Conservation (phyloP, 2,329 filamentous ascomycete species). For the Aspergillus jensenii region DNA sequence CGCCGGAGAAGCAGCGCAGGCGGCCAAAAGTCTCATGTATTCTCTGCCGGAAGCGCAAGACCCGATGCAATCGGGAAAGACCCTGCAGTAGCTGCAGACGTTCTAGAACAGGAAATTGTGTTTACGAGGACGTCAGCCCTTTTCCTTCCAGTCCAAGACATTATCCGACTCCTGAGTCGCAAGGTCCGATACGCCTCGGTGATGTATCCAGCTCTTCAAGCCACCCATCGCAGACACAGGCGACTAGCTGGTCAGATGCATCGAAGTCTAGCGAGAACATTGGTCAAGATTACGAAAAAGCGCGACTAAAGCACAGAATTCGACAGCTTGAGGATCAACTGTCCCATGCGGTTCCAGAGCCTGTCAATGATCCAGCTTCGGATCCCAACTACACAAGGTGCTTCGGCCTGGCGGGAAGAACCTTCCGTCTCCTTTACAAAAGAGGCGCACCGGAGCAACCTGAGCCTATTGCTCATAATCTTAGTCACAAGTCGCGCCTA, state of each 20-base stretch:
- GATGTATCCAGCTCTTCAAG: background rate
- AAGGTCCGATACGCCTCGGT: background rate
- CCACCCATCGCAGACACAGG: background rate
- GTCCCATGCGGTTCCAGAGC: background rate
- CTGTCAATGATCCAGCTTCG: background rate
- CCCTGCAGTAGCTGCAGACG: conserved; percentile 1
- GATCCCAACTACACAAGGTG: background rate
- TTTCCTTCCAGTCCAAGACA: background rate
- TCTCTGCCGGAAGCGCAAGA: background rate
- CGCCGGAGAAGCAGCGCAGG: background rate
- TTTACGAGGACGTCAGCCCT: background rate
- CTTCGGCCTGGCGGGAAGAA: background rate
- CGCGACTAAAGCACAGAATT: background rate
- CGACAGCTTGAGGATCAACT: background rate
- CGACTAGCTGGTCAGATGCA: background rate
- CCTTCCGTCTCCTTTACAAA: background rate
- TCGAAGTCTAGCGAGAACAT: background rate
- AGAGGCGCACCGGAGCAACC: background rate
- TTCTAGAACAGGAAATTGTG: background rate
- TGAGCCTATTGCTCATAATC: background rate
- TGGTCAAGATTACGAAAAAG: background rate
- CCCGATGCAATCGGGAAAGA: background rate
- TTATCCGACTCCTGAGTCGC: background rate
- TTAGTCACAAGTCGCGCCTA: background rate
- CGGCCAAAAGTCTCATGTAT: background rate